phyloP scores from a whole-genome alignment of 805 yeast species.

The Wickerhamiella lipophila region DNA sequence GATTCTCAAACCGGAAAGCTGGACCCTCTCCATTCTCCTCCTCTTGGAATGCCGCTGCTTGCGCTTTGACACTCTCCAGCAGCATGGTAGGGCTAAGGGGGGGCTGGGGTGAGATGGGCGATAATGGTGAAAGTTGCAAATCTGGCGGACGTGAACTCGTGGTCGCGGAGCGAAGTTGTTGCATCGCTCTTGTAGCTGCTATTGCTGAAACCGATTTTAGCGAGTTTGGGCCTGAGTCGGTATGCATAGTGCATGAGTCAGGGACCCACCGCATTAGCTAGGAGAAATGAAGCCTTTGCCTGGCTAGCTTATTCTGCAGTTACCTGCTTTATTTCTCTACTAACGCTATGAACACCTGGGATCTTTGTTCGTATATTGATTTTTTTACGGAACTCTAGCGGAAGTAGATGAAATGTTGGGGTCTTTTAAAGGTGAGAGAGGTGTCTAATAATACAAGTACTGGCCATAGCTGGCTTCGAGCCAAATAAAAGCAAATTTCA shows the following conservation, averaged over 20 bases:
- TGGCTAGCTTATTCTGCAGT: too few relatives aligned
- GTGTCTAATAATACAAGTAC: too few relatives aligned
- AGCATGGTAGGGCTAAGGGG: constrained; percentile 7
- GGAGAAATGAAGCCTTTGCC: too few relatives aligned
- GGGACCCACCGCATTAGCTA: not conserved
- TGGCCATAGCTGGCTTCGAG: too few relatives aligned
- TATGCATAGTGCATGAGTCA: not conserved
- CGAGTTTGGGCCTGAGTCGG: not conserved
- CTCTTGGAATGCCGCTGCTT: not conserved
- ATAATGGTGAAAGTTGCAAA: not conserved
- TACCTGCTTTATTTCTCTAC: too few relatives aligned
- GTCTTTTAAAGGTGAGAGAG: too few relatives aligned
- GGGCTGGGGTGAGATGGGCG: not conserved
- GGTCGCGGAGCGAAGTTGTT: not conserved
- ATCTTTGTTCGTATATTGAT: too few relatives aligned
- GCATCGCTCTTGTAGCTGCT: not conserved
- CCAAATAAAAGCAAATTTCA: too few relatives aligned
- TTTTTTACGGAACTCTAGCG: too few relatives aligned
- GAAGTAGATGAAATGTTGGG: too few relatives aligned
- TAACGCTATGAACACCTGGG: too few relatives aligned
- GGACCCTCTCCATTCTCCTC: constrained; percentile 3
- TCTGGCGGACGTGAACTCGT: not conserved
- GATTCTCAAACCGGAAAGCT: constrained; percentile 12
- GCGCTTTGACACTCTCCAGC: constrained; percentile 9
- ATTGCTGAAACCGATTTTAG: not conserved